Base-by-base conservation (phyloP, 1,284 basidiomycete genomes). In the Malassezia cuniculi region DNA sequence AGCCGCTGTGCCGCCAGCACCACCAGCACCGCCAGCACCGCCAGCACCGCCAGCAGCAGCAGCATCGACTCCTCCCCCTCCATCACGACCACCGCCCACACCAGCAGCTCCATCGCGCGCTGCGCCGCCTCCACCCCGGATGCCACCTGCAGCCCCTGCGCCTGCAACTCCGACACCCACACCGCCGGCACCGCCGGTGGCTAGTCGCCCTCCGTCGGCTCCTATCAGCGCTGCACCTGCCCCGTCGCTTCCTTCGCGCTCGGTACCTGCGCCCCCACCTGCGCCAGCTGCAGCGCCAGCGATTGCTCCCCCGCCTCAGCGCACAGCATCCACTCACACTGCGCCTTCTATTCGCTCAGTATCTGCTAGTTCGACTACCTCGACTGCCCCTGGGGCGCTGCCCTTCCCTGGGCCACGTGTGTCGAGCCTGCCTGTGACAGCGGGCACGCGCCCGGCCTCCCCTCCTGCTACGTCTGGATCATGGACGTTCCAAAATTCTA, bases 401-500 rank as follows among this genome's bases (percentile, higher is more conserved):
- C n/a, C n/a, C n/a, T n/a, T n/a, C n/a, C n/a, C n/a, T n/a, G n/a
- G n/a, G n/a, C n/a, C n/a, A n/a, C n/a, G n/a, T n/a, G n/a, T n/a
- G n/a, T n/a, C n/a, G n/a, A n/a, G n/a, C n/a, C n/a, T n/a, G n/a
- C n/a, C 11, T 17, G 28, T 7, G 28, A 6, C 16, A 17, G 16
- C 28, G 28, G 3, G 6, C 16, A 16, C 14, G 15, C 27, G n/a
- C 27, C 27, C n/a, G n/a, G 22, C 22, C 22, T 24, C 22, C 22
- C 22, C 22, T 11, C 7, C 22, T 6, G 7, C 22, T 11, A 6
- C 22, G 28, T 39, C 36, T 8, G 42, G 42, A 2, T 19, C 37
- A n/a, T 39, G 42, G 36, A 45, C 36, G n/a, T 45, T 39, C 21
- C 37, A 35, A 8, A 22, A 20, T 7, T 45, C 42, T 1, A 11